A percentile compares a stretch with the other conserved stretches of the same genome.
phyloP scores from a whole-genome alignment of 192 early-diverging fungal genomes.

The Gonapodya sp. region DNA sequence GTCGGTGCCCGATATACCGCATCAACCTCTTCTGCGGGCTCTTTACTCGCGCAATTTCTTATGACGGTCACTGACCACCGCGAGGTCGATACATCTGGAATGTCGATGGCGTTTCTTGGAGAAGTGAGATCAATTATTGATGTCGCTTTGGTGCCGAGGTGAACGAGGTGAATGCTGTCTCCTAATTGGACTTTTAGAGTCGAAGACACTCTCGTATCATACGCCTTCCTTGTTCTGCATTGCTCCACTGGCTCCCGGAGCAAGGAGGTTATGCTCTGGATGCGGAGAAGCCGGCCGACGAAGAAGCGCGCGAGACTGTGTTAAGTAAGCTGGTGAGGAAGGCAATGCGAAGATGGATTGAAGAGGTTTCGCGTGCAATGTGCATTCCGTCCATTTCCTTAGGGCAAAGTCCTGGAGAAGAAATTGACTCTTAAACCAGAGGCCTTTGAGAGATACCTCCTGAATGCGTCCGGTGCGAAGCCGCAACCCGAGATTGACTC shows the following conservation, averaged over 20 bases:
- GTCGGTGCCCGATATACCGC: conserved; percentile 54
- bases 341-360: no score
- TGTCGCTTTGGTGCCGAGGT: neutral
- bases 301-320: conserved; percentile 43
- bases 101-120: conserved; percentile 54
- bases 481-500: conserved; percentile 17
- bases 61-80: conserved; percentile 57
- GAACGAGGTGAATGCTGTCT: neutral
- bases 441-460: conserved; percentile 61
- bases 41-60: conserved; percentile 64
- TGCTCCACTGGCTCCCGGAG: conserved; percentile 44
- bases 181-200: neutral
- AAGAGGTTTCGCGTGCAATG: conserved; percentile 12
- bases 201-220: conserved; percentile 40
- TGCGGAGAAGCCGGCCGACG: conserved; percentile 66
- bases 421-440: conserved; percentile 57
- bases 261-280: conserved; percentile 75
- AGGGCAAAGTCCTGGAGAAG: conserved; percentile 84
- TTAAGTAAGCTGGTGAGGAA: conserved; percentile 65
- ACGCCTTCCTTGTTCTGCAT: conserved; percentile 57
- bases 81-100: conserved; percentile 39
- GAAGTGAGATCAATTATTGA: conserved; percentile 29
- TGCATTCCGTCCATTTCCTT: neutral
- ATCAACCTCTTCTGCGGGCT: conserved; percentile 84
- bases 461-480: conserved; percentile 34